A percentile compares a stretch with the other conserved stretches of the same genome.
These are phyloP conservation scores for Hamamelis virginiana DNA, from an alignment of 164 flowering plant genomes.

Conservation along the genomic window DNA sequence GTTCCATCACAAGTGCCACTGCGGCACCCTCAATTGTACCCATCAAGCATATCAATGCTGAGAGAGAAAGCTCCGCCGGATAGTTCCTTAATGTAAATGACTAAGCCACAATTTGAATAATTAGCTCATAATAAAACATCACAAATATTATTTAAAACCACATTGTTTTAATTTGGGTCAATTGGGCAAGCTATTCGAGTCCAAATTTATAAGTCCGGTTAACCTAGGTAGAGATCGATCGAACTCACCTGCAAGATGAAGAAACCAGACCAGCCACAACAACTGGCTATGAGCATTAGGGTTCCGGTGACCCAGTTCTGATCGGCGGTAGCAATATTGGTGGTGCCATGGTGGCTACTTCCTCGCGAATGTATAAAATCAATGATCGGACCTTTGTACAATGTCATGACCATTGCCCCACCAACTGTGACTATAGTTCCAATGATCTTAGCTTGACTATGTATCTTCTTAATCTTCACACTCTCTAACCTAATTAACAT, in stretches of 20 bases:
- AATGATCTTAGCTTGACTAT: conserved; percentile 69
- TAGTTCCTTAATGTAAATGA: conserved; percentile 66
- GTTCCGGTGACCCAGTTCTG: conserved; percentile 75
- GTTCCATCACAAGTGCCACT: conserved; percentile 63
- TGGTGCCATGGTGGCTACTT: conserved; percentile 21
- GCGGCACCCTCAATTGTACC: conserved; percentile 63
- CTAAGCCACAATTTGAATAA: no score
- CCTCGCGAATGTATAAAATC: conserved; percentile 31
- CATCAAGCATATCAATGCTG: conserved; percentile 64
- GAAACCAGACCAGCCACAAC: conserved; percentile 68
- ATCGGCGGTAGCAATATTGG: conserved; percentile 12
- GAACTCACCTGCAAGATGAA: conserved; percentile 80
- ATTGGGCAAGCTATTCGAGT: no score
- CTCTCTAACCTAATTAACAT: conserved; percentile 72
- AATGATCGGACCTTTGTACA: conserved; percentile 83
- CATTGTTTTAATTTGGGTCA: no score
- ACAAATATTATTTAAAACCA: no score
- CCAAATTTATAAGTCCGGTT: no score
- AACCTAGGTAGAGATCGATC: no score
- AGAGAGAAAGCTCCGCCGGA: conserved; percentile 82
- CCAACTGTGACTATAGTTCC: conserved; percentile 65
- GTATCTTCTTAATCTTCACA: conserved; percentile 52
- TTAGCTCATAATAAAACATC: no score
- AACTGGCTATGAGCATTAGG: conserved; percentile 55
- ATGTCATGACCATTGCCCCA: conserved; percentile 89